phyloP scores from a whole-genome alignment of 2,329 filamentous ascomycete genomes.

The Bipolaris zeicola region DNA sequence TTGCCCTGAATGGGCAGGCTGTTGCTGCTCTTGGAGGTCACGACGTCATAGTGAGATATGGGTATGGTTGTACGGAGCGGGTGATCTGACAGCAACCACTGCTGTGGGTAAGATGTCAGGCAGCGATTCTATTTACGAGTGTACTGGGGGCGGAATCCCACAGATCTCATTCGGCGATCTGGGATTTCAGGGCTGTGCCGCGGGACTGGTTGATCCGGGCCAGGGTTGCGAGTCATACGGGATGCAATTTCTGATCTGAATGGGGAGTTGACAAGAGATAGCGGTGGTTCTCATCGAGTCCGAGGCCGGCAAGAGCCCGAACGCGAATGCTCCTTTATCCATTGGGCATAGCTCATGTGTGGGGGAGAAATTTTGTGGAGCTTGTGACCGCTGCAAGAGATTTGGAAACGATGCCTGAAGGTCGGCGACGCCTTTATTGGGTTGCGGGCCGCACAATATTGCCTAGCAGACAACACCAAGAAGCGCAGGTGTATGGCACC shows the following conservation, averaged over 20 bases:
- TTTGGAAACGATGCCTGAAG: conserved; percentile 13
- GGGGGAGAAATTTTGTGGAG: neutral
- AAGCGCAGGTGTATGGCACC: conserved; percentile 2
- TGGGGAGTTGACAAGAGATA: neutral
- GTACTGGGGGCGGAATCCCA: conserved; percentile 4
- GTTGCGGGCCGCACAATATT: conserved; percentile 5
- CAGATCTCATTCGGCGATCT: conserved; percentile 10
- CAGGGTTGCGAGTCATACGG: conserved; percentile 8
- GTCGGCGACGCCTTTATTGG: conserved; percentile 11
- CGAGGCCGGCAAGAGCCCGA: conserved; percentile 5
- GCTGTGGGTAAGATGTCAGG: conserved; percentile 6
- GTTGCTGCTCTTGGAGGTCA: neutral
- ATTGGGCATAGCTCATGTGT: conserved; percentile 5
- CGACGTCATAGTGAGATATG: conserved; percentile 12
- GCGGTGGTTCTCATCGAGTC: neutral
- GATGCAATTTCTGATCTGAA: conserved; percentile 2
- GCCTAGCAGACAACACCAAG: conserved; percentile 6
- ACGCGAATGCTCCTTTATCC: neutral
- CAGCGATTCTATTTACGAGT: conserved; percentile 6
- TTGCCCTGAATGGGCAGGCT: neutral
- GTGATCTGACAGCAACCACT: conserved; percentile 10
- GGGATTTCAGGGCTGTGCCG: conserved; percentile 5
- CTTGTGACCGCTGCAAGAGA: neutral
- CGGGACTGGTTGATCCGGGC: conserved; percentile 15
- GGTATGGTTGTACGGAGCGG: conserved; percentile 1